Evolutionary conservation across 2,329 filamentous ascomycete species (phyloP).

Genomic region (Trichophyton schoenleinii): DNA sequence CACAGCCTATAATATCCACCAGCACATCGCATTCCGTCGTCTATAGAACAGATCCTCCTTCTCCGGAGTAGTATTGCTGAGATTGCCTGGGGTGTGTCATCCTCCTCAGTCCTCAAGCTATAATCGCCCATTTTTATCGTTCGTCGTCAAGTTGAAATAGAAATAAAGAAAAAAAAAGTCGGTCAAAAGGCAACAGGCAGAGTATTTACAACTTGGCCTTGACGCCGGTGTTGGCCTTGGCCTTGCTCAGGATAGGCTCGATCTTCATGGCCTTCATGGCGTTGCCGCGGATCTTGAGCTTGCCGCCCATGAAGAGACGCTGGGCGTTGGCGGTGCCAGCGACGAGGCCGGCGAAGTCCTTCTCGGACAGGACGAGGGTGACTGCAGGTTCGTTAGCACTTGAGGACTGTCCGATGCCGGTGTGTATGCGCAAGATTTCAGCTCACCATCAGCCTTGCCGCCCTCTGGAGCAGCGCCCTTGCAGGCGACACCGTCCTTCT

Average conservation of each 20-base stretch:
- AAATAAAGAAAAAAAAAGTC: too few species aligned
- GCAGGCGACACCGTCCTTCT: conserved; percentile 71
- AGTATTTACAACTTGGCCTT: conserved; percentile 63
- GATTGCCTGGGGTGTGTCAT: background rate
- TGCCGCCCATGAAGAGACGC: conserved; percentile 92
- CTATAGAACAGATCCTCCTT: background rate
- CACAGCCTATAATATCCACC: background rate
- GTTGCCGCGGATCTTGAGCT: conserved; percentile 95
- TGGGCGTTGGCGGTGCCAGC: conserved; percentile 86
- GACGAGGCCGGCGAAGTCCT: conserved; percentile 74
- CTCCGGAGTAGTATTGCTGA: background rate
- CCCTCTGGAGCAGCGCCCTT: conserved; percentile 57
- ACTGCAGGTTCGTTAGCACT: conserved; percentile 41
- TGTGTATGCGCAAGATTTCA: background rate
- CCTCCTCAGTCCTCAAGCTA: background rate
- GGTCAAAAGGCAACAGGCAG: too few species aligned
- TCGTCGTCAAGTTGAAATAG: background rate
- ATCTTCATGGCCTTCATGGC: conserved; percentile 97
- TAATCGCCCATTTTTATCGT: background rate
- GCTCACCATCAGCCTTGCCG: conserved; percentile 66
- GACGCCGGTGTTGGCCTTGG: conserved; percentile 42
- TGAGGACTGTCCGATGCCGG: background rate
- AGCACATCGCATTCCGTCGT: background rate
- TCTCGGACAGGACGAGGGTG: conserved; percentile 70
- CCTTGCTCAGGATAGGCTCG: conserved; percentile 83